Evolutionary conservation across 805 yeast genomes (phyloP).

Genomic region (Starmerella potacharoeniae): DNA sequence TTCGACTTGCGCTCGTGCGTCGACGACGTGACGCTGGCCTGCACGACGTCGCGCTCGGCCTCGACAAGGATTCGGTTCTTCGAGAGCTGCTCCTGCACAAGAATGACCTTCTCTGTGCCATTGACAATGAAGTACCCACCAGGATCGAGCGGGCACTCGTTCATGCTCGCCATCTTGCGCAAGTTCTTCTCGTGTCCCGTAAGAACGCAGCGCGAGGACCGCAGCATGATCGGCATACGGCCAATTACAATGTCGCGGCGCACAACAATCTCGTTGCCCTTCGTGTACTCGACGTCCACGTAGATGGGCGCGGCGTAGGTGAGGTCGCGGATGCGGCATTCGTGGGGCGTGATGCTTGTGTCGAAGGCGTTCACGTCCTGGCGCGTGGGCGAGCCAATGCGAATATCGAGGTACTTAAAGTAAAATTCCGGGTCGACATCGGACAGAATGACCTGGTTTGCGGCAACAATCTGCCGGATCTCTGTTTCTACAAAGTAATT

Average conservation of each 20-base stretch:
- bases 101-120: constrained; percentile 94
- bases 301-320: constrained; percentile 91
- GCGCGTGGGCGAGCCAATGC: constrained; percentile 55
- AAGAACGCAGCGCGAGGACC: constrained; percentile 83
- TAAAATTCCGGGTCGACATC: constrained; percentile 98
- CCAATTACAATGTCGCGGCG: constrained; percentile 90
- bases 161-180: constrained; percentile 59
- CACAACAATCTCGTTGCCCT: constrained; percentile 85
- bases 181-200: constrained; percentile 53
- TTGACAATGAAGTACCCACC: constrained; percentile 92
- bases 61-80: constrained; percentile 97
- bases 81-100: constrained; percentile 92
- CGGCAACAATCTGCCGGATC: constrained; percentile 79
- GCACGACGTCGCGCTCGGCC: constrained; percentile 89
- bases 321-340: constrained; percentile 85
- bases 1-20: constrained; percentile 97
- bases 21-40: constrained; percentile 94
- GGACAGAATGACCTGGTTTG: constrained; percentile 76
- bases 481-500: constrained; percentile 92
- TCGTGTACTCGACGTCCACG: constrained; percentile 93
- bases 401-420: constrained; percentile 79
- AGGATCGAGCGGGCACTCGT: constrained; percentile 96
- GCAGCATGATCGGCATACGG: constrained; percentile 96
- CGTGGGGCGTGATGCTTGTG: constrained; percentile 56
- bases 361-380: constrained; percentile 29